Conservation (phyloP, 805 yeast genomes). For the Vanderwaltozyma tropicalis region DNA sequence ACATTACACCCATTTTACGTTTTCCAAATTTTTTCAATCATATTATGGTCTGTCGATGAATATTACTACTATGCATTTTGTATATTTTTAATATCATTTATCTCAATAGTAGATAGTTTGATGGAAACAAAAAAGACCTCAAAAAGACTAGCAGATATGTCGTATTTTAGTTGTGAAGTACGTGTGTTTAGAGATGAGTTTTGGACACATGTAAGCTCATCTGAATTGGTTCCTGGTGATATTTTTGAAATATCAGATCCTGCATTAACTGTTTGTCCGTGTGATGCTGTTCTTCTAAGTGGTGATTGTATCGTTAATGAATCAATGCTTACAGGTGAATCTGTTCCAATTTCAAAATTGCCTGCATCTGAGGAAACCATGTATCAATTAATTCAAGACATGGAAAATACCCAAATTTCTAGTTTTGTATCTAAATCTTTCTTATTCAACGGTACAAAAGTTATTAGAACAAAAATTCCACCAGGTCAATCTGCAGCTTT, state of each 20-base stretch:
- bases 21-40: conserved; percentile 85
- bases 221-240: conserved; percentile 91
- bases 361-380: conserved; percentile 57
- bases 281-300: conserved; percentile 75
- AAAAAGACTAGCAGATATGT: conserved; percentile 59
- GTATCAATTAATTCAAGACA: conserved; percentile 44
- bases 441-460: conserved; percentile 79
- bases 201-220: conserved; percentile 73
- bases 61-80: conserved; percentile 92
- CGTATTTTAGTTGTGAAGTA: conserved; percentile 66
- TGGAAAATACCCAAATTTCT: conserved; percentile 45
- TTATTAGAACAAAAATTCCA: conserved; percentile 70
- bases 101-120: conserved; percentile 71
- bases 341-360: conserved; percentile 85
- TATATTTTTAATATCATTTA: conserved; percentile 73
- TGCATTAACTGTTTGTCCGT: conserved; percentile 60
- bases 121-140: conserved; percentile 77
- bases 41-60: conserved; percentile 85
- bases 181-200: conserved; percentile 88
- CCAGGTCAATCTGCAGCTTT: conserved; percentile 46
- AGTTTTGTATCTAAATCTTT: conserved; percentile 63
- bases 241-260: conserved; percentile 88
- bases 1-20: conserved; percentile 91
- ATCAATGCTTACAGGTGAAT: conserved; percentile 96
- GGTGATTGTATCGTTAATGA: conserved; percentile 98